Evolutionary conservation across 352 stramenopile genomes (phyloP).

Genomic region (Globisporangium uncinulatum): DNA sequence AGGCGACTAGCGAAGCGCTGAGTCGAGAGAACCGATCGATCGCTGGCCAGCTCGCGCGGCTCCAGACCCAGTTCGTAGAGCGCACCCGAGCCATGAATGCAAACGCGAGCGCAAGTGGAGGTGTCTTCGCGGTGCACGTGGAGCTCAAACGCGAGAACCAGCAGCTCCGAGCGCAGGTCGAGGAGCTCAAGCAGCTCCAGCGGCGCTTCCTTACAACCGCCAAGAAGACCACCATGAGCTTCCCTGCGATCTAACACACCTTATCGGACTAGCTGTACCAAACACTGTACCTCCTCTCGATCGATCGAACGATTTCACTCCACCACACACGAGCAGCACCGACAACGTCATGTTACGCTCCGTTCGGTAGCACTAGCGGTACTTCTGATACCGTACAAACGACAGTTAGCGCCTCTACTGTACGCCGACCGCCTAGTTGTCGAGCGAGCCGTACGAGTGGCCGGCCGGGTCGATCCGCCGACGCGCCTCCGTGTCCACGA

Average conservation of each 20-base stretch:
- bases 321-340: neutral
- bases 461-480: constrained; percentile 69
- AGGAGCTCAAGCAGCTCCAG: constrained; percentile 69
- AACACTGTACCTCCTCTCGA: too few relatives aligned
- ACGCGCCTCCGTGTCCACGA: constrained; percentile 46
- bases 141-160: constrained; percentile 76
- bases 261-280: neutral
- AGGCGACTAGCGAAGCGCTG: constrained; percentile 21
- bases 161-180: constrained; percentile 50
- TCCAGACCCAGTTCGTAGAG: constrained; percentile 33
- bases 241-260: constrained; percentile 34
- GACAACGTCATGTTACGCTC: neutral
- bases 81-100: constrained; percentile 13
- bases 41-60: constrained; percentile 26
- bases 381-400: neutral
- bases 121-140: constrained; percentile 58
- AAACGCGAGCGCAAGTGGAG: constrained; percentile 11
- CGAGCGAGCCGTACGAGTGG: constrained; percentile 77
- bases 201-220: constrained; percentile 58
- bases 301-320: too few relatives aligned
- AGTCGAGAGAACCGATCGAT: constrained; percentile 24
- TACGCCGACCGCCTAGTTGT: constrained; percentile 29
- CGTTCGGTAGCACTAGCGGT: neutral
- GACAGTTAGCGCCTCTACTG: neutral
- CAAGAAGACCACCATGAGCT: constrained; percentile 72